Conservation (phyloP, 2,329 filamentous ascomycete genomes). For the Fusarium acutatum region DNA sequence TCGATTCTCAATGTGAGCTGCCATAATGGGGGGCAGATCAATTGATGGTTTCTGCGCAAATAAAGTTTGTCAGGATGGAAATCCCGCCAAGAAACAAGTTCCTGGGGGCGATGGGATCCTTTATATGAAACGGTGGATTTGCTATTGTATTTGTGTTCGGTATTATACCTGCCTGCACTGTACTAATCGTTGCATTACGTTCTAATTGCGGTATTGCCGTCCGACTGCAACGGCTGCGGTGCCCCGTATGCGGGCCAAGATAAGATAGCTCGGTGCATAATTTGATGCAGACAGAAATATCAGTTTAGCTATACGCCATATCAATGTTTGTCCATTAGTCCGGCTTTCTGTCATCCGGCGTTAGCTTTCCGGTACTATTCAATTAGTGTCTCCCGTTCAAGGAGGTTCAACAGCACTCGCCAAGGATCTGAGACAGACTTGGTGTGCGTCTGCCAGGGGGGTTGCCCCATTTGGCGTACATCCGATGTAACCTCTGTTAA, state of each 20-base stretch:
- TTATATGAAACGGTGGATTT: slow-evolving; percentile 11
- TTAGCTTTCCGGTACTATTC: not conserved
- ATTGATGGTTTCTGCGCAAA: not conserved
- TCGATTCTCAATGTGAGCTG: slow-evolving; percentile 37
- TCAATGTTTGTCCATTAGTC: not conserved
- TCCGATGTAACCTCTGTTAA: not conserved
- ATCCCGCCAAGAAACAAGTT: not conserved
- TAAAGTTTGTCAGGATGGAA: slow-evolving; percentile 6
- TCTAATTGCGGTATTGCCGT: not conserved
- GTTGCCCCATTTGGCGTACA: not conserved
- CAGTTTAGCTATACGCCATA: accelerated
- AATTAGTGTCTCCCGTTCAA: not conserved
- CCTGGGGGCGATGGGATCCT: not conserved
- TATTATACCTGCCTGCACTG: not conserved
- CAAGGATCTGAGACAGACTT: not conserved
- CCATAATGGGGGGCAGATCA: slow-evolving; percentile 13
- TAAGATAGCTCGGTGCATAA: not conserved
- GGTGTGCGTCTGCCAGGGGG: not conserved
- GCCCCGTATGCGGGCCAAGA: slow-evolving; percentile 39
- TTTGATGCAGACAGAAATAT: not conserved
- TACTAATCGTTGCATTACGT: not conserved
- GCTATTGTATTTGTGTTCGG: not conserved
- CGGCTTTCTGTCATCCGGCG: not conserved
- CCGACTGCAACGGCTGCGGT: slow-evolving; percentile 4
- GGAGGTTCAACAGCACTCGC: not conserved